Percentiles rank a stretch among this genome's conserved stretches.
These are phyloP conservation scores for Paxillus ammoniavirescens DNA, from an alignment of 768 basidiomycete species.

Conservation along the genomic window DNA sequence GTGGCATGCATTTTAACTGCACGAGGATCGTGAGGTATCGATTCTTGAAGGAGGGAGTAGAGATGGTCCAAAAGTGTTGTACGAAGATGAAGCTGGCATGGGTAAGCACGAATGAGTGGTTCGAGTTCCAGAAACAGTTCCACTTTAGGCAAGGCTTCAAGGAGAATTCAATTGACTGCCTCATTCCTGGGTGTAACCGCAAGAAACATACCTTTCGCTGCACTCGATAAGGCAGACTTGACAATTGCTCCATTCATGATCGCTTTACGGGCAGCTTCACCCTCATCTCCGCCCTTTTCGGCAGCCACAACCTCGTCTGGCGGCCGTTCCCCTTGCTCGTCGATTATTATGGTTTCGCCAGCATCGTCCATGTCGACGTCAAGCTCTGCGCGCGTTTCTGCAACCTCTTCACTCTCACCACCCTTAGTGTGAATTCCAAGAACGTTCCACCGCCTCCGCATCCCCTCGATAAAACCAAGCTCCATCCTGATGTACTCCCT, in stretches of 20 bases:
- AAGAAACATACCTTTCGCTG: slow-evolving; percentile 58
- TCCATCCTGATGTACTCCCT: slow-evolving; percentile 90
- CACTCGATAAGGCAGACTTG: slow-evolving; percentile 70
- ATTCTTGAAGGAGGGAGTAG: slow-evolving; percentile 38
- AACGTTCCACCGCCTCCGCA: slow-evolving; percentile 76
- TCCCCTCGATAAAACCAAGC: slow-evolving; percentile 76
- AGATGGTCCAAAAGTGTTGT: slow-evolving; percentile 41
- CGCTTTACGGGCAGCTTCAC: slow-evolving; percentile 55
- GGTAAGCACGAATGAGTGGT: slow-evolving; percentile 41
- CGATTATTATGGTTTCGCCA: slow-evolving; percentile 13
- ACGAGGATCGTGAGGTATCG: slow-evolving; percentile 36
- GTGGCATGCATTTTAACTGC: slow-evolving; percentile 42
- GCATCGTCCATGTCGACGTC: slow-evolving; percentile 21
- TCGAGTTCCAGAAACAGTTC: slow-evolving; percentile 44
- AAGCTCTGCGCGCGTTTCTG: slow-evolving; percentile 21
- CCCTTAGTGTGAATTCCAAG: slow-evolving; percentile 54
- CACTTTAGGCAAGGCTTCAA: slow-evolving; percentile 39
- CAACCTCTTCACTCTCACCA: slow-evolving; percentile 13
- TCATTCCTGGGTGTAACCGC: slow-evolving; percentile 13
- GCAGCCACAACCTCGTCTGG: slow-evolving; percentile 29
- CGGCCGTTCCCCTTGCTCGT: slow-evolving; percentile 22
- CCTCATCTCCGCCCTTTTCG: slow-evolving; percentile 43
- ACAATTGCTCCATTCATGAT: slow-evolving; percentile 82
- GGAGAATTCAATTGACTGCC: slow-evolving; percentile 5
- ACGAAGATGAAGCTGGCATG: slow-evolving; percentile 40